Evolutionary conservation across 106 monocot species (phyloP), one percentile per base, ranked within the genome.

Genomic region (Gastrodia elata): DNA sequence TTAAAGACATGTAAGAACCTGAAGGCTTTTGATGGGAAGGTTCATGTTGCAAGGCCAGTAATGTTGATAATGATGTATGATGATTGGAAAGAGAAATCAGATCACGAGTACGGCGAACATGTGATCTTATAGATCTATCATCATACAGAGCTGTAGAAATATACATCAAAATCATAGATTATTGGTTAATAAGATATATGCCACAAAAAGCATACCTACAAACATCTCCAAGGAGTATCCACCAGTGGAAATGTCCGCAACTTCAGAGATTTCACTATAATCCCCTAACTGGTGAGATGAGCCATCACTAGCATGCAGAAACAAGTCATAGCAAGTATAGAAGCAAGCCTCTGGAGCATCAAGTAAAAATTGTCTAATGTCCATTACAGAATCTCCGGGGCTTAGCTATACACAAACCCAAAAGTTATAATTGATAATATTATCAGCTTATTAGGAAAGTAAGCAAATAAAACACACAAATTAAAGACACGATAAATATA

Each of bases 311-410:
- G 84, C 48, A 80, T 98, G 91, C 80, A 98, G 70, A 44, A 91
- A 69, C 75, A 98, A 68, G 85, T 93, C 90, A 79, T 93, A 98
- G 76, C 98, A 98, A 22, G 98, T 98, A 87, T 81, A 87, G 71
- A 88, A 98, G 78, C 98, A 98, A 40, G 98, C 93, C 80, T 98
- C 98, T 38, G 98, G 91, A 44, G 98, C 98, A 85, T 98, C 98
- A 64, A 93, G 85, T 67, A 98, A 91, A 57, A 98, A 98, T 65
- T 98, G 98, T 57, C 91, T 93, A 35, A 98, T 75, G 83, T 98
- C 98, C 91, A 98, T 91, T 48, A 98, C 93, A 76, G 93, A 86
- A 83, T 98, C 98, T 32, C 85, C 87, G 6, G 98, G 91, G 67
- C 88, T 98, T 77, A 98, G 71, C 98, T 98, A 82, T 68, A 76